Evolutionary conservation across 192 early-diverging fungal genomes (phyloP).

Genomic region (Lobosporangium transversale): DNA sequence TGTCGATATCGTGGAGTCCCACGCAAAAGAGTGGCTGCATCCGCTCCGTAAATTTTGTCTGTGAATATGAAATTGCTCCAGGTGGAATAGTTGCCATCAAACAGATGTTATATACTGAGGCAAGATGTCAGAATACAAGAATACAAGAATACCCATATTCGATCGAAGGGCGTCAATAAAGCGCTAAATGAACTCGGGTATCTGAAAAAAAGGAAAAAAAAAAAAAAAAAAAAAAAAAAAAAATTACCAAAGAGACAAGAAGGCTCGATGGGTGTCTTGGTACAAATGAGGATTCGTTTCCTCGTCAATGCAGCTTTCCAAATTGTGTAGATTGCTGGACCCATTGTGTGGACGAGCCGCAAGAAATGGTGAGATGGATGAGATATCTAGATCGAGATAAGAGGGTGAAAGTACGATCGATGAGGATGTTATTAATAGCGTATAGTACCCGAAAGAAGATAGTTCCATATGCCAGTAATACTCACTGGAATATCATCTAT

Average conservation of each 20-base stretch:
- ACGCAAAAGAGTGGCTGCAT: conserved; percentile 56
- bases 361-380: conserved; percentile 59
- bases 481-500: conserved; percentile 34
- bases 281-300: conserved; percentile 62
- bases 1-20: conserved; percentile 61
- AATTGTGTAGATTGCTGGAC: conserved; percentile 61
- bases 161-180: neutral
- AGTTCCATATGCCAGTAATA: neutral
- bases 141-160: too few relatives aligned
- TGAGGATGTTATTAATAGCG: neutral
- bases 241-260: conserved; percentile 58
- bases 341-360: conserved; percentile 55
- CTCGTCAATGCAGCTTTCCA: conserved; percentile 63
- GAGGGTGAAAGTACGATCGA: too few relatives aligned
- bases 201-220: neutral
- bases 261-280: conserved; percentile 57
- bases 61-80: conserved; percentile 6
- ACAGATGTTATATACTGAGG: conserved; percentile 59
- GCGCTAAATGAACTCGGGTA: neutral
- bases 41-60: conserved; percentile 13
- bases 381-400: too few relatives aligned
- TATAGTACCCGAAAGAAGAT: too few relatives aligned
- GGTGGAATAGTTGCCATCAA: conserved; percentile 55
- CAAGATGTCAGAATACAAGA: too few relatives aligned
- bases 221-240: too few relatives aligned